Conservation (phyloP, 75 land plant species). For the Cunninghamia lanceolata region DNA sequence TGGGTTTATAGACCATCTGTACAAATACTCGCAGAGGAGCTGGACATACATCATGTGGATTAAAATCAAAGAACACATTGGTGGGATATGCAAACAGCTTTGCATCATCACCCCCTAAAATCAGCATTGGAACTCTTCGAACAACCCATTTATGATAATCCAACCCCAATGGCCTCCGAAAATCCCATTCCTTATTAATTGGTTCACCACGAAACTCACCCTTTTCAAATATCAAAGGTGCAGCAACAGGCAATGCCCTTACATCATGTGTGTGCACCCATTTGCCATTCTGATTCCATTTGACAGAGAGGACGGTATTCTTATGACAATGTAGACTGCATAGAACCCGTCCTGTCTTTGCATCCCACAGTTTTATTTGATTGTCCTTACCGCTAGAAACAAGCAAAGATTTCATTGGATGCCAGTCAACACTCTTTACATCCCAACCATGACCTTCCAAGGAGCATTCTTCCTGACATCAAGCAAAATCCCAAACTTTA, state of each 20-base stretch:
- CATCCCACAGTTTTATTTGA: too few relatives aligned
- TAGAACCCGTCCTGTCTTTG: slow-evolving; percentile 83
- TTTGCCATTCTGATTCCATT: too few relatives aligned
- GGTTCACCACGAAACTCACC: slow-evolving; percentile 27
- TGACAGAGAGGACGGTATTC: too few relatives aligned
- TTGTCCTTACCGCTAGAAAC: slow-evolving; percentile 98
- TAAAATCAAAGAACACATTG: slow-evolving; percentile 62
- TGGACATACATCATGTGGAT: too few relatives aligned
- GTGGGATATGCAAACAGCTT: slow-evolving; percentile 93
- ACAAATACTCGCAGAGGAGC: slow-evolving; percentile 75
- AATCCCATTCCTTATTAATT: slow-evolving; percentile 13
- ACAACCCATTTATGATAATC: slow-evolving; percentile 79
- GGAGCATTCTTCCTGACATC: slow-evolving; percentile 93
- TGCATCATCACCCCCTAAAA: slow-evolving; percentile 95
- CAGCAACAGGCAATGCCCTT: too few relatives aligned
- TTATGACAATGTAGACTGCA: slow-evolving; percentile 97
- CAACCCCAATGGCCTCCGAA: slow-evolving; percentile 30
- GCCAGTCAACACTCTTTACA: too few relatives aligned
- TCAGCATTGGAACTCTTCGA: slow-evolving; percentile 86
- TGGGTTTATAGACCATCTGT: slow-evolving; percentile 47
- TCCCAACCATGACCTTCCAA: slow-evolving; percentile 99
- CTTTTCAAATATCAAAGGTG: too few relatives aligned
- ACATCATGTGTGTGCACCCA: too few relatives aligned
- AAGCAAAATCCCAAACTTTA: slow-evolving; percentile 99
- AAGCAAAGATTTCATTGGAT: slow-evolving; percentile 90